Percentiles rank a stretch among this genome's conserved stretches.
Evolutionary conservation across 441 rosid genomes (phyloP).

Genomic region (Pelargonium australe): DNA sequence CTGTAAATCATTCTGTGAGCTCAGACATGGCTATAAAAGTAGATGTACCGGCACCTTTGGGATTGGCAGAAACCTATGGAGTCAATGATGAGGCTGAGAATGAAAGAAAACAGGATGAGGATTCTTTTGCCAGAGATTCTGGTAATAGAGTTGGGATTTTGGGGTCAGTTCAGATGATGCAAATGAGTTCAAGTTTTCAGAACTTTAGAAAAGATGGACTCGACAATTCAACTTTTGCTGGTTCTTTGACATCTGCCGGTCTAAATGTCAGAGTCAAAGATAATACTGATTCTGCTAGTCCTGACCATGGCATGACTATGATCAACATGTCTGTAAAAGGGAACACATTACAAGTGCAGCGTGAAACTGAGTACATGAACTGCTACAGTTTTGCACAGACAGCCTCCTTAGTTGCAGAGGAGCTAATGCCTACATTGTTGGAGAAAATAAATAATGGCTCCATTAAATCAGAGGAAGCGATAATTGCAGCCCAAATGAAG

Average conservation of each 20-base stretch:
- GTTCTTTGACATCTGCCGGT: constrained; percentile 28
- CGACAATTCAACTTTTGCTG: background rate
- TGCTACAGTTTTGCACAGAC: constrained; percentile 65
- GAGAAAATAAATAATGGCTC: constrained; percentile 33
- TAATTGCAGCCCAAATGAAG: constrained; percentile 62
- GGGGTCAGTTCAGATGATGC: constrained; percentile 48
- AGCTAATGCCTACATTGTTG: constrained; percentile 42
- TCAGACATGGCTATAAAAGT: constrained; percentile 26
- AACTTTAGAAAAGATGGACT: constrained; percentile 37
- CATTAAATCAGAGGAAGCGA: constrained; percentile 56
- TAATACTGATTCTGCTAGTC: constrained; percentile 24
- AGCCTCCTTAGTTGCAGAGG: constrained; percentile 62
- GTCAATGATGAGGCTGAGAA: constrained; percentile 28
- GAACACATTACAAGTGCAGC: constrained; percentile 26
- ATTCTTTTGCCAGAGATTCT: constrained; percentile 34
- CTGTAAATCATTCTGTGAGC: constrained; percentile 29
- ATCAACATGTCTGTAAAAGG: constrained; percentile 27
- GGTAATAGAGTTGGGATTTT: constrained; percentile 28
- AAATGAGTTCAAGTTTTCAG: constrained; percentile 37
- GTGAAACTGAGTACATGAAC: constrained; percentile 50
- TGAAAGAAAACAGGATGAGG: constrained; percentile 33
- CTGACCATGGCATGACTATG: constrained; percentile 26
- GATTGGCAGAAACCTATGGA: constrained; percentile 29
- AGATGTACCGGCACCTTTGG: constrained; percentile 27
- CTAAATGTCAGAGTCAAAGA: constrained; percentile 34